Evolutionary conservation across 805 yeast species (phyloP).

Genomic region (Nakazawaea peltata): DNA sequence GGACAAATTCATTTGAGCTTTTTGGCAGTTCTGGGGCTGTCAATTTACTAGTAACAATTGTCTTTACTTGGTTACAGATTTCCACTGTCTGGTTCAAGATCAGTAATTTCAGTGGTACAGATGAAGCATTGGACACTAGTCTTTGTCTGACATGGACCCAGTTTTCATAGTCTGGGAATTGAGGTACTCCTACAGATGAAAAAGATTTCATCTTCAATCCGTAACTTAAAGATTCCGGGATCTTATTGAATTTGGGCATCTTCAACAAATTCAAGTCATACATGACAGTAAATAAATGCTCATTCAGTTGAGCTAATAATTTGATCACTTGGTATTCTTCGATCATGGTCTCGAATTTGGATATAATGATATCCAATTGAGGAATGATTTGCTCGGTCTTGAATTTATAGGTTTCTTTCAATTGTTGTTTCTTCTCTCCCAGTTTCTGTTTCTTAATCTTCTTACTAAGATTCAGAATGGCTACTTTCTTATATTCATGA

Average conservation of each 20-base stretch:
- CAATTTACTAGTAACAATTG: too few relatives aligned
- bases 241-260: slow-evolving; percentile 21
- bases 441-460: slow-evolving; percentile 40
- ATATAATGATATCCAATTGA: slow-evolving; percentile 19
- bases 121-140: too few relatives aligned
- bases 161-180: slow-evolving; percentile 41
- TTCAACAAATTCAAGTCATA: slow-evolving; percentile 13
- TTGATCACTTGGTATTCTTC: slow-evolving; percentile 18
- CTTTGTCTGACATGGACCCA: slow-evolving; percentile 14
- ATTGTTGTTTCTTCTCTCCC: slow-evolving; percentile 38
- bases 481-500: slow-evolving; percentile 24
- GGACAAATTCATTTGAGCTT: too few relatives aligned
- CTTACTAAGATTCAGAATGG: slow-evolving; percentile 25
- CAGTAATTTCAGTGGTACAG: too few relatives aligned
- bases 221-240: slow-evolving; percentile 30
- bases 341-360: slow-evolving; percentile 18
- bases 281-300: slow-evolving; percentile 6
- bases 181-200: slow-evolving; percentile 73
- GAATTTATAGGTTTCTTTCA: slow-evolving; percentile 25
- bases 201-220: slow-evolving; percentile 70
- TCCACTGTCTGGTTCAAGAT: too few relatives aligned
- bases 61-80: too few relatives aligned
- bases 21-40: too few relatives aligned
- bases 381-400: slow-evolving; percentile 28
- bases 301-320: slow-evolving; percentile 15